Base-by-base conservation (phyloP, 352 stramenopile species). In the Phytophthora cactorum region DNA sequence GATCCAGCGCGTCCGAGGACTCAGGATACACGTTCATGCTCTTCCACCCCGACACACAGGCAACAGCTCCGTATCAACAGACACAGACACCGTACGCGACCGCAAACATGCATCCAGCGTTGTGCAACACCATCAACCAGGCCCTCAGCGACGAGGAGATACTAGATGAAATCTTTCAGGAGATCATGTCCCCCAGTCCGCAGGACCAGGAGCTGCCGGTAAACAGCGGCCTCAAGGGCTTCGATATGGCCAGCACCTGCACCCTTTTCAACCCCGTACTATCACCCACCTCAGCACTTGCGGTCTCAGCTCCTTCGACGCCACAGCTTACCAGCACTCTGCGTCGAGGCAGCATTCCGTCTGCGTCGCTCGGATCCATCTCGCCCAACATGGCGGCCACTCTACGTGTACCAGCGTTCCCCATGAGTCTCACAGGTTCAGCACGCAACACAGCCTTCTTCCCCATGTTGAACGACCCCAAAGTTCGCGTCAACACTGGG, bases 161-260 rank as follows among this genome's bases (percentile, higher is more conserved):
- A 39, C 63, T 82, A 43, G 67, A 82, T 46, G 70, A 82, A 50
- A 79, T 82, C 50, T 82, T 82, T 58, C 74, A 79, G 54, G 70
- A 77, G 39, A 77, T 78, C 50, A 67, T 74, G 62, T 62, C 66
- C 11, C 57, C 68, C 28, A 31, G 46, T 22, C 63, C 67, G 5
- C 66, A 74, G 27, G 63, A 72, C 38, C 63, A 67, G 29, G 65
- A 56, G 10, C 44, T 66, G 0, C 44, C 36, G 12, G 15, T 62
- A 22, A 50, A 12, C 34, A 65, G 9, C 32, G 28, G 70, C 49
- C n/a, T 56, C 25, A 27, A 8, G 14, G 15, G 29, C 14, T 55
- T 46, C 44, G 34, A 39, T 4, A 38, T 49, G 50, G 5, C 29
- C 44, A 59, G n/a, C 46, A 17, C 27, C 7, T 50, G 28, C 56